Base-by-base conservation (phyloP, 441 rosid genomes). In the Viola pubescens region DNA sequence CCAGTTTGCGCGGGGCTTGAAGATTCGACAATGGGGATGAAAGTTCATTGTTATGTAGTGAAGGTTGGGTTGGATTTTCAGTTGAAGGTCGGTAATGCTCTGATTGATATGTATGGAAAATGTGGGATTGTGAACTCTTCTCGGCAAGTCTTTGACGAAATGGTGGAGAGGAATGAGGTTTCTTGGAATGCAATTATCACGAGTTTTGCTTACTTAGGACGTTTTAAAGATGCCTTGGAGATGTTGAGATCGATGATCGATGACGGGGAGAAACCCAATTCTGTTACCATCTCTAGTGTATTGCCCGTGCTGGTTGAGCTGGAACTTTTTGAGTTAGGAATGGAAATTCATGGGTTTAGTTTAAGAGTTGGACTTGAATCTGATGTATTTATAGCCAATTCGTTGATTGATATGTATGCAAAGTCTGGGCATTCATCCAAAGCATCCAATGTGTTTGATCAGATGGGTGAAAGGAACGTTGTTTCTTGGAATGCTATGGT, bases 151-250 rank as follows among this genome's bases (percentile, higher is more conserved):
- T 86, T 92, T 52, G 76, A 86, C 67, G 82, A 67, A 61, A 75
- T 86, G 78, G 77, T 70, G 3, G 84, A 78, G 59, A 92, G 79
- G 75, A 86, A 82, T 69, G 89, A 77, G 67, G 86, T 89, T 48
- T 74, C 90, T 14, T 92, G 96, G 98, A 92, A 89, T 79, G 87
- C 86, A n/a, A 71, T 92, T 53, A 89, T 92, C 10, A 87, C 89
- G 26, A 84, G 90, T 49, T 83, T 78, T 43, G 84, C 83, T 64
- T 86, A 80, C 66, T 73, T 82, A 6, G 80, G 77, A 49, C 67
- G 71, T 50, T 52, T 73, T 57, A 73, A 77, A 67, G 94, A 84
- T 71, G 98, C 90, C 42, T 69, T 92, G 60, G 73, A 75, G 14
- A 61, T 83, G 77, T 80, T 92, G 65, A 81, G 80, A 46, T 80